Percentiles rank a stretch among this genome's conserved stretches.
Conservation (phyloP, 2,329 filamentous ascomycete genomes). For the Aspergillus neoniger region DNA sequence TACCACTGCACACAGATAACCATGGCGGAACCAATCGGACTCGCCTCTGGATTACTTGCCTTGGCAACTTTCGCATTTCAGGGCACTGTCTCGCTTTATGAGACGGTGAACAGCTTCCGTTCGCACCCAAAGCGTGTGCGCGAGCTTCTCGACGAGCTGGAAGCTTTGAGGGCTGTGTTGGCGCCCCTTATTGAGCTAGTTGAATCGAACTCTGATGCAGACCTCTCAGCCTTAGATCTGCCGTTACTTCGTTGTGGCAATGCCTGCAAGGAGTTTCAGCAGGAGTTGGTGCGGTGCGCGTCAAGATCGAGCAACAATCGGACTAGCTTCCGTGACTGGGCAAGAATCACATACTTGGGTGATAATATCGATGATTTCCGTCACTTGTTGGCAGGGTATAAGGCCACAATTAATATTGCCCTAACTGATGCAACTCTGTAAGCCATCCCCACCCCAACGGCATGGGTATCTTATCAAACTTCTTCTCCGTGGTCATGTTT, state of each 20-base stretch:
- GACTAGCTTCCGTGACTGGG: conserved; percentile 51
- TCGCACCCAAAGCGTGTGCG: conserved; percentile 42
- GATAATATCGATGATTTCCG: conserved; percentile 48
- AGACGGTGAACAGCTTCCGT: conserved; percentile 42
- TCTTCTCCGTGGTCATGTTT: background rate
- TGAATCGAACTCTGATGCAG: conserved; percentile 26
- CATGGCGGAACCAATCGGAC: conserved; percentile 43
- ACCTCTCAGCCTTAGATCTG: conserved; percentile 37
- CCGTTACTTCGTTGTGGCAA: conserved; percentile 47
- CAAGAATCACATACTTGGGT: conserved; percentile 48
- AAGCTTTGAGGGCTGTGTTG: conserved; percentile 43
- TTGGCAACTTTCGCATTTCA: conserved; percentile 45
- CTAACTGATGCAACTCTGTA: conserved; percentile 46
- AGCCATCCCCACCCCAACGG: conserved; percentile 19
- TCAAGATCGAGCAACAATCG: conserved; percentile 36
- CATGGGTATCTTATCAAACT: conserved; percentile 6
- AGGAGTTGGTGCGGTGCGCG: conserved; percentile 40
- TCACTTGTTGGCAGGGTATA: conserved; percentile 45
- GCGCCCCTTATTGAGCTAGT: conserved; percentile 34
- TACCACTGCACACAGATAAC: background rate
- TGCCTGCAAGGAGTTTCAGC: conserved; percentile 47
- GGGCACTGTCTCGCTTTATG: conserved; percentile 40
- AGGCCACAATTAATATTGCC: conserved; percentile 46
- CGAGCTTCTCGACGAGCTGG: conserved; percentile 45
- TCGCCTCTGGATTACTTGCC: conserved; percentile 42